Evolutionary conservation across 768 basidiomycete species (phyloP).

Genomic region (Leucogyrophana mollusca): DNA sequence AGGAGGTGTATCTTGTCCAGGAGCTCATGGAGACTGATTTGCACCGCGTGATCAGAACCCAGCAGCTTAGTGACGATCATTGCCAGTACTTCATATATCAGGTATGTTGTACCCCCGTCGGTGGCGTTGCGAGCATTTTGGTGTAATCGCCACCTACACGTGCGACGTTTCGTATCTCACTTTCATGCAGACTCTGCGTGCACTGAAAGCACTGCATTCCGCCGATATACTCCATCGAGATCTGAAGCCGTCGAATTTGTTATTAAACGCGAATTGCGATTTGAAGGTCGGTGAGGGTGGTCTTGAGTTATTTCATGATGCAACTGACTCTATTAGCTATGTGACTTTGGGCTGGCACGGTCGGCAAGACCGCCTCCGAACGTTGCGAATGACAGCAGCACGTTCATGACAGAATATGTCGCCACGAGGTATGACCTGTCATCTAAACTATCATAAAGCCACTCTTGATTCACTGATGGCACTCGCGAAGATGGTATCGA

Average conservation of each 20-base stretch:
- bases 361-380: conserved; percentile 74
- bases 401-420: conserved; percentile 92
- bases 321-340: conserved; percentile 44
- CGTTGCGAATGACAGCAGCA: conserved; percentile 71
- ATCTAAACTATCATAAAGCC: background rate
- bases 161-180: conserved; percentile 1
- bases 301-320: conserved; percentile 5
- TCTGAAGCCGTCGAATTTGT: conserved; percentile 92
- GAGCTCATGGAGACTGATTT: conserved; percentile 93
- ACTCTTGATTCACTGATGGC: conserved; percentile 2
- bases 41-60: conserved; percentile 94
- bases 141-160: background rate
- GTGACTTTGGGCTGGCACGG: conserved; percentile 87
- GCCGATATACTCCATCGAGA: conserved; percentile 96
- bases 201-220: conserved; percentile 91
- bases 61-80: conserved; percentile 92
- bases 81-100: conserved; percentile 98
- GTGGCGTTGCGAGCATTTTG: background rate
- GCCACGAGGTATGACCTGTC: conserved; percentile 67
- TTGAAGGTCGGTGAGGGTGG: conserved; percentile 62
- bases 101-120: conserved; percentile 34
- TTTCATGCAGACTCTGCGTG: conserved; percentile 69
- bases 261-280: conserved; percentile 96
- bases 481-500: conserved; percentile 80
- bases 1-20: conserved; percentile 75